Evolutionary conservation across 768 basidiomycete species (phyloP), one percentile per base, ranked within the genome.

Genomic region (Ephemerocybe angulata): DNA sequence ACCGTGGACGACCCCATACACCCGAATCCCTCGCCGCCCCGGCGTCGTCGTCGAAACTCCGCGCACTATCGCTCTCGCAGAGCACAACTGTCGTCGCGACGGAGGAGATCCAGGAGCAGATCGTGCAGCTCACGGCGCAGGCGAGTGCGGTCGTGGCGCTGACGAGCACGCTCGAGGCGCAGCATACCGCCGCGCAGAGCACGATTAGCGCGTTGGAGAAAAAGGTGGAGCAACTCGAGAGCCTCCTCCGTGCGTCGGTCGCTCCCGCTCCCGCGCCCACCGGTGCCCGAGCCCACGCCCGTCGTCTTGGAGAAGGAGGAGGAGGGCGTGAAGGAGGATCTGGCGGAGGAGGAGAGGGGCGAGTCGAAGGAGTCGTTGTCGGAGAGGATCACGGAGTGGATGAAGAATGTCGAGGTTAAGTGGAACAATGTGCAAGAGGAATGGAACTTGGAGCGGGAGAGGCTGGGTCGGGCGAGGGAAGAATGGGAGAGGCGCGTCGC

Each of bases 381-480:
- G 12, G 71, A 74, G 21, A 76, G 86, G 66, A 71, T 88, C 29
- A 70, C 74, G 19, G 83, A 86, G 38, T 94, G 91, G 90, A 88
- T 87, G 67, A 84, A 82, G 63, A 75, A 73, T 10, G 83, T 94
- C 22, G 92, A 94, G 61, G 87, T 85, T 8, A 82, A 86, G 48
- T 94, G 91, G 91, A 80, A 74, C 31, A 72, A 69, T 27, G 85
- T 94, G 29, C 83, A 86, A 61, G 86, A 90, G 60, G 88, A 89
- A 53, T 97, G 93, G 93, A 78, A 78, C 1, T 75, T 81, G 33
- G 94, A 97, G 69, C 77, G 93, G 3, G 87, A 87, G 57, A 77
- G 90, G 19, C 76, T 97, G 11, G 75, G 77, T 37, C 74, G 78
- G 19, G 91, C 90, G 12, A 77, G 86, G 46, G 85, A 89, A 37